These are phyloP conservation scores for Blechomonas ayalai DNA, from an alignment of 208 protist genomes.

Conservation along the genomic window DNA sequence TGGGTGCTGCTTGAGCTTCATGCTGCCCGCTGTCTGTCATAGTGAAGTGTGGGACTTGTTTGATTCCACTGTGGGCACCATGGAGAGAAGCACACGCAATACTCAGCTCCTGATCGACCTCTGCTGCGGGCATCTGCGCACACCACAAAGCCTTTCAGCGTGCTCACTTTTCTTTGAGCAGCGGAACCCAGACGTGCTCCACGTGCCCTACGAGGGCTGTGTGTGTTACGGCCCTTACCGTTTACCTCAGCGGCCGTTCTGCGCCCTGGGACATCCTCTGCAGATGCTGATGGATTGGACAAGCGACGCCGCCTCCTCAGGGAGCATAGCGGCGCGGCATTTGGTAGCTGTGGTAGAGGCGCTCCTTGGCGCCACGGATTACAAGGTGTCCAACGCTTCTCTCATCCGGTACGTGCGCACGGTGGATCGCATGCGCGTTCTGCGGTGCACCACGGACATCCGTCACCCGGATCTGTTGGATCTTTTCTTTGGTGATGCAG, in stretches of 20 bases:
- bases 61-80: conserved; percentile 21
- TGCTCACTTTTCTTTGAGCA: conserved; percentile 9
- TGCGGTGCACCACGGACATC: conserved; percentile 24
- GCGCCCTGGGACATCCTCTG: conserved; percentile 36
- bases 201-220: neutral
- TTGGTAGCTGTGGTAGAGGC: conserved; percentile 2
- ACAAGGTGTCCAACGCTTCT: conserved; percentile 19
- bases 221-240: conserved; percentile 20
- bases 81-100: conserved; percentile 9
- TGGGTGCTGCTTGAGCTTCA: conserved; percentile 34
- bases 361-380: conserved; percentile 16
- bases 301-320: conserved; percentile 2
- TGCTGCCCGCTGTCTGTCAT: conserved; percentile 43
- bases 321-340: conserved; percentile 4
- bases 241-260: conserved; percentile 21
- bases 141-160: conserved; percentile 12
- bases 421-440: conserved; percentile 13
- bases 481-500: conserved; percentile 16
- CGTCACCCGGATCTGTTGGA: conserved; percentile 13
- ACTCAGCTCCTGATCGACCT: conserved; percentile 53
- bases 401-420: conserved; percentile 20
- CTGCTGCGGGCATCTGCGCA: conserved; percentile 31
- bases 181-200: neutral
- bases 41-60: conserved; percentile 61
- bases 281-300: conserved; percentile 26